Evolutionary conservation across 192 early-diverging fungal species (phyloP).

Genomic region (Umbelopsis vinacea): DNA sequence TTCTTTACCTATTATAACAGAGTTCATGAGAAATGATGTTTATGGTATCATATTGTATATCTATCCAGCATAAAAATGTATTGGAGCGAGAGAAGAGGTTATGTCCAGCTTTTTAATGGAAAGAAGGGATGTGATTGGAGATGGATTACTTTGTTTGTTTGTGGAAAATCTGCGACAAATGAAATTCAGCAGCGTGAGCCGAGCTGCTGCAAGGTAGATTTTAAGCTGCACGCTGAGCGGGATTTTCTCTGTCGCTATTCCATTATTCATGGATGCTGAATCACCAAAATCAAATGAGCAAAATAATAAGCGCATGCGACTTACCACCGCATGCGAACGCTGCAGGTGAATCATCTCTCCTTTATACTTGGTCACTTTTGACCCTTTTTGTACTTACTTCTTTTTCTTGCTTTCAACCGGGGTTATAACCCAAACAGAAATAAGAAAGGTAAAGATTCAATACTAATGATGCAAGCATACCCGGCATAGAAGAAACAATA

Average conservation of each 20-base stretch:
- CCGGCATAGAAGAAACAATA: not conserved
- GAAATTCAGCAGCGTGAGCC: not conserved
- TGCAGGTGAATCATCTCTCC: not conserved
- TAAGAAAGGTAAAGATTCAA: constrained; percentile 1
- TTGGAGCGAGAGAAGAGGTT: no score
- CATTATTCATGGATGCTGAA: constrained; percentile 13
- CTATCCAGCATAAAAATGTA: no score
- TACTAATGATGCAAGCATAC: not conserved
- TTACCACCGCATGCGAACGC: constrained; percentile 7
- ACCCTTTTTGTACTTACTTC: not conserved
- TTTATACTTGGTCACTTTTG: not conserved
- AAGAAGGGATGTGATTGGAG: no score
- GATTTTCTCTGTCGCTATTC: not conserved
- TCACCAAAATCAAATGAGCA: constrained; percentile 12
- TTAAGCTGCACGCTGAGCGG: not conserved
- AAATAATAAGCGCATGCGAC: constrained; percentile 6
- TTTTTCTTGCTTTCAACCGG: not conserved
- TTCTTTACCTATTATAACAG: no score
- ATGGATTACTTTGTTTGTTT: no score
- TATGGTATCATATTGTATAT: no score
- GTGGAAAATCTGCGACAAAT: no score
- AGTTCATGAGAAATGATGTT: no score
- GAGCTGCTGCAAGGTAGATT: not conserved
- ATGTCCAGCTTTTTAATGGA: no score
- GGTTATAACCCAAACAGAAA: not conserved